Evolutionary conservation across 371 early-diverging fungal genomes (phyloP).

Genomic region (Smittium culicis): DNA sequence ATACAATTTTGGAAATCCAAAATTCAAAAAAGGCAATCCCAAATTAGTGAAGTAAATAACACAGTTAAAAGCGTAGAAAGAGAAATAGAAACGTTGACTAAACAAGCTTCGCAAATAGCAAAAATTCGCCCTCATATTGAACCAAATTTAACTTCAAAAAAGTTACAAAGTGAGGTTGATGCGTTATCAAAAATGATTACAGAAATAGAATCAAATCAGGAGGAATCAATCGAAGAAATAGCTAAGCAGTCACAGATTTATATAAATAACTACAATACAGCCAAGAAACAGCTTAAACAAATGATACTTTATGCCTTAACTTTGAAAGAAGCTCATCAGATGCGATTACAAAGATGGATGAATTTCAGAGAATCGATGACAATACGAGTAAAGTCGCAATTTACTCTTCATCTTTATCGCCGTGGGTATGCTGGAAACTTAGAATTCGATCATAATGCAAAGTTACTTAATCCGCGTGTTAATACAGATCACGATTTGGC

Average conservation of each 20-base stretch:
- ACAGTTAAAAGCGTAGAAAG: slow-evolving; percentile 19
- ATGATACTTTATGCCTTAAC: slow-evolving; percentile 36
- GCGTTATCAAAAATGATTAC: slow-evolving; percentile 37
- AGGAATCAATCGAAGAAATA: slow-evolving; percentile 41
- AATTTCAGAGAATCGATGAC: slow-evolving; percentile 57
- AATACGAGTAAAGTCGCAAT: slow-evolving; percentile 51
- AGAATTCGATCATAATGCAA: slow-evolving; percentile 58
- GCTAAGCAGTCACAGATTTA: slow-evolving; percentile 36
- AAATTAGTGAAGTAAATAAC: slow-evolving; percentile 15
- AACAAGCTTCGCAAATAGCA: slow-evolving; percentile 37
- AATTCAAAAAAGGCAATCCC: slow-evolving; percentile 17
- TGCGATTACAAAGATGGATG: slow-evolving; percentile 49
- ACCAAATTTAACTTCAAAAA: slow-evolving; percentile 30
- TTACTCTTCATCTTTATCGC: slow-evolving; percentile 51
- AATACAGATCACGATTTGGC: slow-evolving; percentile 26
- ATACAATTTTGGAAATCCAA: slow-evolving; percentile 36
- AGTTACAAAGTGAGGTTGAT: slow-evolving; percentile 45
- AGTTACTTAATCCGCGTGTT: slow-evolving; percentile 54
- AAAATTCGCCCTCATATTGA: slow-evolving; percentile 25
- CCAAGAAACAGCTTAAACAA: slow-evolving; percentile 39
- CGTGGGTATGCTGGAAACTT: slow-evolving; percentile 84
- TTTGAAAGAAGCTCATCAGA: slow-evolving; percentile 38
- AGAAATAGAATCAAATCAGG: slow-evolving; percentile 35
- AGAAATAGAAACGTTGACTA: slow-evolving; percentile 31
- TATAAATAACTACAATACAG: slow-evolving; percentile 38